Percentiles rank a stretch among this genome's conserved stretches.
These are phyloP conservation scores for Pichia sp. DNA, from an alignment of 1,139 yeast genomes.

Conservation along the genomic window DNA sequence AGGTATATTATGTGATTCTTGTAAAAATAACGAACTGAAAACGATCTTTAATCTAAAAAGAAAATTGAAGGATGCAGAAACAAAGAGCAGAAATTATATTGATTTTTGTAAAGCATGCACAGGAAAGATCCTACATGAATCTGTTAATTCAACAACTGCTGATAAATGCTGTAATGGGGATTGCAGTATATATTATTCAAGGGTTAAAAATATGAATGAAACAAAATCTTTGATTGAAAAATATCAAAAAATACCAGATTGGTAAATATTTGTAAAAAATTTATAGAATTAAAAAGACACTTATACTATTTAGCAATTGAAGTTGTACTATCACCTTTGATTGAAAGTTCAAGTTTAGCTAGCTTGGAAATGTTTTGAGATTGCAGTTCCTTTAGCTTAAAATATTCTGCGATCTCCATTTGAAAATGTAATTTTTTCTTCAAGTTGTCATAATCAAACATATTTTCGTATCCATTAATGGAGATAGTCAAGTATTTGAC, in stretches of 20 bases:
- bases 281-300: neutral
- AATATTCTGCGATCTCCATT: slow-evolving; percentile 23
- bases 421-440: slow-evolving; percentile 29
- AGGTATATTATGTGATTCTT: slow-evolving; percentile 31
- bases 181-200: slow-evolving; percentile 37
- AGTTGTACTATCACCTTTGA: slow-evolving; percentile 33
- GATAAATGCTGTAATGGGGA: slow-evolving; percentile 36
- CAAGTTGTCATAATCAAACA: slow-evolving; percentile 34
- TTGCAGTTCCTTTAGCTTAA: neutral
- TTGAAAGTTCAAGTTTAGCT: slow-evolving; percentile 29
- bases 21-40: slow-evolving; percentile 31
- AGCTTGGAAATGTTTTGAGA: neutral
- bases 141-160: slow-evolving; percentile 11
- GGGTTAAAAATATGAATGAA: slow-evolving; percentile 27
- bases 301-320: slow-evolving; percentile 8
- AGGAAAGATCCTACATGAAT: slow-evolving; percentile 9
- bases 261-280: slow-evolving; percentile 15
- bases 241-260: slow-evolving; percentile 18
- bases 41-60: slow-evolving; percentile 30
- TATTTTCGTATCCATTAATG: slow-evolving; percentile 39
- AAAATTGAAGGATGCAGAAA: slow-evolving; percentile 20
- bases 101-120: slow-evolving; percentile 24
- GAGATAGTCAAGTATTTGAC: slow-evolving; percentile 37
- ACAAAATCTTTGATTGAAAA: slow-evolving; percentile 13
- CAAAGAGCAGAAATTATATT: slow-evolving; percentile 14